Conservation (phyloP, 2,329 filamentous ascomycete species). For the Colletotrichum australisinense region DNA sequence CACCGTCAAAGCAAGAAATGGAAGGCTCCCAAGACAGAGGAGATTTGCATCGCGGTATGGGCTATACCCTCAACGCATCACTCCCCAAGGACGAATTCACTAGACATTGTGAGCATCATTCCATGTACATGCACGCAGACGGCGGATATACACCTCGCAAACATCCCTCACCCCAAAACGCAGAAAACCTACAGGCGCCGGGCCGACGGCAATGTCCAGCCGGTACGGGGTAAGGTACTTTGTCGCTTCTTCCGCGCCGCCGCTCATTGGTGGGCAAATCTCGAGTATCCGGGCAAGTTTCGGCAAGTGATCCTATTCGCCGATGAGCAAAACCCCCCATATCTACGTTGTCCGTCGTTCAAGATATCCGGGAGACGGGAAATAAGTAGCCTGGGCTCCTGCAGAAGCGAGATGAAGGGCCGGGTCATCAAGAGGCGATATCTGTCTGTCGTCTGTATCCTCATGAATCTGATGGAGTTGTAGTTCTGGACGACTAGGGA, state of each 20-base stretch:
- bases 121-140: no score
- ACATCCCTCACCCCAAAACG: neutral
- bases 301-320: constrained; percentile 15
- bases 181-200: neutral
- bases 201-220: constrained; percentile 18
- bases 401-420: neutral
- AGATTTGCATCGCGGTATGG: neutral
- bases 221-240: neutral
- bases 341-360: neutral
- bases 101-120: no score
- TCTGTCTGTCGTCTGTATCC: neutral
- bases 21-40: neutral
- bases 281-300: no score
- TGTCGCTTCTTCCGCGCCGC: neutral
- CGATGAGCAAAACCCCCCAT: neutral
- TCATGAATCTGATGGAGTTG: neutral
- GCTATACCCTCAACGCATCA: neutral
- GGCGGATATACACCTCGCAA: neutral
- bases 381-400: no score
- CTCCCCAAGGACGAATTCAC: neutral
- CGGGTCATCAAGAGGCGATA: neutral
- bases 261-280: constrained; percentile 16
- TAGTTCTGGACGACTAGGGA: neutral
- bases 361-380: neutral
- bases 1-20: neutral